Evolutionary conservation across 768 basidiomycete species (phyloP).

Genomic region (Phanerochaete carnosa): DNA sequence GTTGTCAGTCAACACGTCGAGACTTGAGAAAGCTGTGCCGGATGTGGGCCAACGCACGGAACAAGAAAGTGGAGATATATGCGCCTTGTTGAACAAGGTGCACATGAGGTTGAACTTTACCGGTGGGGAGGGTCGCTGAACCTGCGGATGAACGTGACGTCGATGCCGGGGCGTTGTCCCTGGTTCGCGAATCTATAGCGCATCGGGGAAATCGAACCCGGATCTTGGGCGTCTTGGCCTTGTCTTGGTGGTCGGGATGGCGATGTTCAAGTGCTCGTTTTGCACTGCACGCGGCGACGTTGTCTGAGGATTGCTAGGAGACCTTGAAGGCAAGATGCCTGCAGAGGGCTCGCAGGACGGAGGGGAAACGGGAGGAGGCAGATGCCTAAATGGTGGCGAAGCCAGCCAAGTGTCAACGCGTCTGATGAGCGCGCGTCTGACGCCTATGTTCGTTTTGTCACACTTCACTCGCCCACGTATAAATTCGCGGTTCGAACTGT

Average conservation of each 20-base stretch:
- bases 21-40: background rate
- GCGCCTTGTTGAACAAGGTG: background rate
- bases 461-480: slow-evolving; percentile 27
- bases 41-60: background rate
- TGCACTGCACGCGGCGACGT: background rate
- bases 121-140: background rate
- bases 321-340: background rate
- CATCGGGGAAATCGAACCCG: background rate
- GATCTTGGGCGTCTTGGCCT: background rate
- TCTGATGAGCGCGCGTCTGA: slow-evolving; percentile 11
- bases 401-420: background rate
- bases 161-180: background rate
- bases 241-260: background rate
- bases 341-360: background rate
- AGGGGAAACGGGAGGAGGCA: background rate
- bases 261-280: background rate
- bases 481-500: slow-evolving; percentile 13
- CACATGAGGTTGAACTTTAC: background rate
- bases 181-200: background rate
- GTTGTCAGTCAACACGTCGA: background rate
- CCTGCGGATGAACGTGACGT: slow-evolving; percentile 1
- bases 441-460: slow-evolving; percentile 14
- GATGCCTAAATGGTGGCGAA: background rate
- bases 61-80: background rate
- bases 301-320: background rate